Conservation (phyloP, 805 yeast species). For the Candida insectorum region DNA sequence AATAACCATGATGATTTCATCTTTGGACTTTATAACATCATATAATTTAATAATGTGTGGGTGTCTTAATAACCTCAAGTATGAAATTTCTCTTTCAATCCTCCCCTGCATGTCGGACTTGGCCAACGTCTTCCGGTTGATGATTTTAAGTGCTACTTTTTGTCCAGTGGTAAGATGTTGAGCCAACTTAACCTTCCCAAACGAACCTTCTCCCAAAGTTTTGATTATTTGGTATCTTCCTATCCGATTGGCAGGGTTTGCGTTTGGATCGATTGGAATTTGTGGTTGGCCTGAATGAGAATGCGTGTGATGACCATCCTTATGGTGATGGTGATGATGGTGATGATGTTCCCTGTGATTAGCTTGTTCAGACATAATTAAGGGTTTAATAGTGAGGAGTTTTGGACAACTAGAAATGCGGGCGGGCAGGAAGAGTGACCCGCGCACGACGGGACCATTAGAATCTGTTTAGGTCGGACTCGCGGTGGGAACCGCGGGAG, state of each 20-base stretch:
- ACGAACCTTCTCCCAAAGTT: constrained; percentile 93
- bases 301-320: constrained; percentile 4
- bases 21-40: constrained; percentile 92
- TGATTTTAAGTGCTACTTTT: constrained; percentile 87
- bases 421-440: too few species aligned
- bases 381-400: too few species aligned
- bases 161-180: constrained; percentile 89
- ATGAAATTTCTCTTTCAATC: constrained; percentile 90
- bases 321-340: constrained; percentile 17
- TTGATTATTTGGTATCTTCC: constrained; percentile 93
- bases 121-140: constrained; percentile 86
- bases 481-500: too few species aligned
- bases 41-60: constrained; percentile 94
- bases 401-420: too few species aligned
- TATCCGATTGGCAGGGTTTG: constrained; percentile 48
- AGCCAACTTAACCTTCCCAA: constrained; percentile 92
- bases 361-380: too few species aligned
- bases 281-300: constrained; percentile 1
- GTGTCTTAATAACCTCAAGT: constrained; percentile 81
- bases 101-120: constrained; percentile 97
- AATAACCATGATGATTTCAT: constrained; percentile 95
- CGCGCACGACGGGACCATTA: too few species aligned
- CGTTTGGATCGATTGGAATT: constrained; percentile 20
- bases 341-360: constrained; percentile 4
- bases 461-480: too few species aligned